Conservation (phyloP, 345 rosid genomes). For the Salix dunnii region DNA sequence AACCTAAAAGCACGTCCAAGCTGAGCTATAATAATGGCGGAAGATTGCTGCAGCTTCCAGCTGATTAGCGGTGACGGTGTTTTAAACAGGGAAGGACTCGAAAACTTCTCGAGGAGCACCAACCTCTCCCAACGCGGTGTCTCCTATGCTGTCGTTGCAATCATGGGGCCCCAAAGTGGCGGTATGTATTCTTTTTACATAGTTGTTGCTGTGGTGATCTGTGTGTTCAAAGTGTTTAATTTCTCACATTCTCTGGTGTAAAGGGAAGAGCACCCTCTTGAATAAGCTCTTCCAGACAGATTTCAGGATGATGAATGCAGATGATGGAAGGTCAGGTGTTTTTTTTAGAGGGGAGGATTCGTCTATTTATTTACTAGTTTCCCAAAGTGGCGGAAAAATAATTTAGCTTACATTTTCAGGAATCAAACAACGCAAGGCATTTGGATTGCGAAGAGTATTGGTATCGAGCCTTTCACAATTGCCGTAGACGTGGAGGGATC, state of each 20-base stretch:
- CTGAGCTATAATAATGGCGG: neutral
- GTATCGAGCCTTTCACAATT: neutral
- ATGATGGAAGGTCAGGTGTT: slow-evolving; percentile 54
- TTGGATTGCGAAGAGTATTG: slow-evolving; percentile 69
- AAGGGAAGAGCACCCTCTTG: slow-evolving; percentile 77
- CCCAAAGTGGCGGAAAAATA: no score
- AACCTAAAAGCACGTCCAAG: no score
- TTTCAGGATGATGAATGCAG: slow-evolving; percentile 83
- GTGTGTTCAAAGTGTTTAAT: no score
- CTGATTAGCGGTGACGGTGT: slow-evolving; percentile 59
- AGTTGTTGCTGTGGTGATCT: no score
- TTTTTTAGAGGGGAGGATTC: neutral
- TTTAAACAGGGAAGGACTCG: slow-evolving; percentile 59
- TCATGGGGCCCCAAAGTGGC: slow-evolving; percentile 89
- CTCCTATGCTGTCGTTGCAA: slow-evolving; percentile 75
- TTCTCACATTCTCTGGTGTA: neutral
- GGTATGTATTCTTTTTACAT: slow-evolving; percentile 25
- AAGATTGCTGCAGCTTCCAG: slow-evolving; percentile 48
- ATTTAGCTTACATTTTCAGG: slow-evolving; percentile 34
- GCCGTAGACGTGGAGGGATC: no score
- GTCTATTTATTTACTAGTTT: neutral
- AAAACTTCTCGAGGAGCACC: slow-evolving; percentile 46
- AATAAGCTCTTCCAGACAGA: slow-evolving; percentile 69
- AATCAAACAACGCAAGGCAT: slow-evolving; percentile 78
- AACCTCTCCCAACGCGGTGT: slow-evolving; percentile 58